Evolutionary conservation across 1,139 yeast species (phyloP).

Genomic region (Zygosaccharomyces sapae): DNA sequence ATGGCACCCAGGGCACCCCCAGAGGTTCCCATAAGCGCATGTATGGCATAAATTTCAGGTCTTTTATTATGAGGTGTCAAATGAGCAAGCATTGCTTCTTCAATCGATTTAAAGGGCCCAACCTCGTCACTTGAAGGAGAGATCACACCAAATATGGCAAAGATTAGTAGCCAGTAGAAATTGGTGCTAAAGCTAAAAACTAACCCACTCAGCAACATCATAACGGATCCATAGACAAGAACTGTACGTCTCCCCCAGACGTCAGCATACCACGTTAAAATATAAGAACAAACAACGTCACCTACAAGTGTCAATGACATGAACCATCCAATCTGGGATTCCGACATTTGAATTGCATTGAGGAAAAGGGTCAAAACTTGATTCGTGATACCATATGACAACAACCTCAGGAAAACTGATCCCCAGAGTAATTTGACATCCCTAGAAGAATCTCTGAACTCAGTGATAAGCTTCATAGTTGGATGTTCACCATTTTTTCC

Average conservation of each 20-base stretch:
- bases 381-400: constrained; percentile 77
- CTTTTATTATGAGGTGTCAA: constrained; percentile 62
- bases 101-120: constrained; percentile 88
- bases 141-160: constrained; percentile 67
- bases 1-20: constrained; percentile 79
- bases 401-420: constrained; percentile 67
- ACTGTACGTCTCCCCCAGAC: constrained; percentile 66
- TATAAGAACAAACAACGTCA: constrained; percentile 67
- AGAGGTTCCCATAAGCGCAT: constrained; percentile 54
- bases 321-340: constrained; percentile 64
- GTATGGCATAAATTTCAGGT: constrained; percentile 66
- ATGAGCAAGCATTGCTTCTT: constrained; percentile 82
- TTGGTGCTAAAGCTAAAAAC: constrained; percentile 54
- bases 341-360: constrained; percentile 51
- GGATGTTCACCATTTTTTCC: background rate
- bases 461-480: constrained; percentile 17
- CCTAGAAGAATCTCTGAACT: constrained; percentile 29
- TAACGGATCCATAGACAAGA: constrained; percentile 57
- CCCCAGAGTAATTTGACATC: constrained; percentile 68
- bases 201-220: constrained; percentile 70
- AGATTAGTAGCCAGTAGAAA: constrained; percentile 54
- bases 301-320: constrained; percentile 82
- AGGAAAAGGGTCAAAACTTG: constrained; percentile 73
- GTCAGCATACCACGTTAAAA: constrained; percentile 77
- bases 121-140: constrained; percentile 92